These are phyloP conservation scores for Simplicillium sp. DNA, from an alignment of 2,329 filamentous ascomycete genomes.

Conservation along the genomic window DNA sequence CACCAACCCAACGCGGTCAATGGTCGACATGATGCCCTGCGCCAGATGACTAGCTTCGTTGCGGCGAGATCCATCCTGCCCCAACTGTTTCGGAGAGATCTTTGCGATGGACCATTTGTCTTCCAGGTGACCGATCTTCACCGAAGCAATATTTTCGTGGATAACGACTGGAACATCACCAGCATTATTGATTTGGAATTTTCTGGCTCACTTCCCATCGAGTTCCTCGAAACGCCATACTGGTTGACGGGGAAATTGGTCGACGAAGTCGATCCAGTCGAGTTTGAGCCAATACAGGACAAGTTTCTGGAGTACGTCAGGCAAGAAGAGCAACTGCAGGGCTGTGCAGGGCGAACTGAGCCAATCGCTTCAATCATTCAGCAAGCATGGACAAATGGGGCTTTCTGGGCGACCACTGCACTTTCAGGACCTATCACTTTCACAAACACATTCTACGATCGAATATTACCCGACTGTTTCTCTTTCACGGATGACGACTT, in stretches of 20 bases:
- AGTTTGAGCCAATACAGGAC: too few species aligned
- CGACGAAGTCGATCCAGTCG: too few species aligned
- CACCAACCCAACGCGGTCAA: conserved; percentile 11
- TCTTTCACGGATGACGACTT: too few species aligned
- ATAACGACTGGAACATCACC: conserved; percentile 22
- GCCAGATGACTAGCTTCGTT: conserved; percentile 10
- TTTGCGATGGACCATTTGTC: conserved; percentile 15
- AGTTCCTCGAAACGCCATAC: conserved; percentile 11
- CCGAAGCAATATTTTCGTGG: conserved; percentile 22
- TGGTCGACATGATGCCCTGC: conserved; percentile 6
- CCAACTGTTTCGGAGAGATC: conserved; percentile 12
- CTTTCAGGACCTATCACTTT: too few species aligned
- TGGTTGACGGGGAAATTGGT: conserved; percentile 10
- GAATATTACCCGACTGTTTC: too few species aligned
- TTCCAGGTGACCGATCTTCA: conserved; percentile 20
- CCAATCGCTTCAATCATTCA: too few species aligned
- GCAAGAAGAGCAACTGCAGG: too few species aligned
- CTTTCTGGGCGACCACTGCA: too few species aligned
- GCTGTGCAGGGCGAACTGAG: too few species aligned
- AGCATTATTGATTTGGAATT: conserved; percentile 22
- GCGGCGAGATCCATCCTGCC: conserved; percentile 8
- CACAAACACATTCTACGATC: too few species aligned
- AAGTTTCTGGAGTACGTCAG: too few species aligned
- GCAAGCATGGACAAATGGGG: too few species aligned
- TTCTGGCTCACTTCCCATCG: conserved; percentile 18